Base-by-base conservation (phyloP, 441 rosid genomes). In the Syzygium syzygioides region DNA sequence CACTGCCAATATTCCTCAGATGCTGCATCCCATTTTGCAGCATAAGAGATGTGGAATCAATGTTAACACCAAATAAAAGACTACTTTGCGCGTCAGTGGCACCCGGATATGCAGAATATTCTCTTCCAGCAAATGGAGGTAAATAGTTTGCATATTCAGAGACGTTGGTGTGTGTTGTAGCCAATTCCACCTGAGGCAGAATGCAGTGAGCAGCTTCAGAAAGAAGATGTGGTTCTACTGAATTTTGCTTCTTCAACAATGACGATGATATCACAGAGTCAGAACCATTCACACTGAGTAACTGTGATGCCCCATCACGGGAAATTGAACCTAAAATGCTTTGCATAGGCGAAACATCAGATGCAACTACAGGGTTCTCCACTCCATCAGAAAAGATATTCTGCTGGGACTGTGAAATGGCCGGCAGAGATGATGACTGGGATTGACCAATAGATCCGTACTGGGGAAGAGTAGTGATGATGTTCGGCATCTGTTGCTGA, bases 101-200 rank as follows among this genome's bases (percentile, higher is more conserved):
- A 85, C 95, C 99, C 90, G 95, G 99, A 86, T 95, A 76, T 41
- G 83, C 98, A 87, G 94, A 94, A 89, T 96, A 96, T 89, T 96
- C 99, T 93, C 96, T 96, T 50, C 99, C 99, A 45, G 99, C 98
- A 89, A 98, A 97, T 37, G 99, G 99, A 48, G 99, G 99, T 93
- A 97, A 91, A 14, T 96, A 94, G 88, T 95, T 92, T 86, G 95
- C 91, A 85, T 89, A 94, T 79, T 93, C 97, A 76, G 97, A 87
- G 54, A 92, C 90, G 64, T 91, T 95, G 88, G 95, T 89, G 91
- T 94, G 97, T 48, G 93, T 87, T 79, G 93, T 93, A 84, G 95
- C 98, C 92, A 98, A 59, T 88, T 95, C 99, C 90, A 94, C 91
- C 85, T 93, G 95, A 80, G 95, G 87, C 56, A 95, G 85, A 86